These are phyloP conservation scores for Austroboletus rostrupii DNA, from an alignment of 1,284 basidiomycete species.

Conservation along the genomic window DNA sequence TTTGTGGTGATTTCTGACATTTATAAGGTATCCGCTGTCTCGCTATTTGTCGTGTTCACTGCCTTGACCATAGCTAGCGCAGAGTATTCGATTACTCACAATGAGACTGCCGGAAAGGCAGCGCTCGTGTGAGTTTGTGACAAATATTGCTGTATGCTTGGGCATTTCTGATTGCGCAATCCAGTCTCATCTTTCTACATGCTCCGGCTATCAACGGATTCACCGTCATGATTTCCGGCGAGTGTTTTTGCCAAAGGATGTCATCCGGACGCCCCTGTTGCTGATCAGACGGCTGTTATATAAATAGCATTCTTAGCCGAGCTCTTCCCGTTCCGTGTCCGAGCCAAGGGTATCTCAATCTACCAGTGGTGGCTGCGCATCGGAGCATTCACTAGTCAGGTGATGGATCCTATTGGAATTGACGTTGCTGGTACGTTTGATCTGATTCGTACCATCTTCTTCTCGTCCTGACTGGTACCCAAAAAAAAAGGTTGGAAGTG, in stretches of 20 bases:
- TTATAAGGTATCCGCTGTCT: slow-evolving; percentile 11
- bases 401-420: slow-evolving; percentile 21
- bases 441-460: not conserved
- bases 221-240: slow-evolving; percentile 9
- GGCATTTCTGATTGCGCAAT: not conserved
- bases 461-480: not conserved
- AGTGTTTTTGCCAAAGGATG: not conserved
- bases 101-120: not conserved
- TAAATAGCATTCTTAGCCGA: slow-evolving; percentile 23
- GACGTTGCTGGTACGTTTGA: slow-evolving; percentile 6
- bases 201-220: slow-evolving; percentile 11
- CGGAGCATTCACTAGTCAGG: slow-evolving; percentile 10
- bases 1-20: not conserved
- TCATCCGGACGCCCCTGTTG: not conserved
- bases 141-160: not conserved
- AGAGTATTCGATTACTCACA: slow-evolving; percentile 16
- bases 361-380: slow-evolving; percentile 12
- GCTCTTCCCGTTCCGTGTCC: slow-evolving; percentile 24
- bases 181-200: slow-evolving; percentile 16
- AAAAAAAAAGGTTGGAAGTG: slow-evolving; percentile 20
- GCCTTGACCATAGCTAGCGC: slow-evolving; percentile 19
- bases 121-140: slow-evolving; percentile 10
- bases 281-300: not conserved
- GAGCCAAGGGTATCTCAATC: slow-evolving; percentile 16
- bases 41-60: slow-evolving; percentile 17